A percentile compares a stretch with the other conserved stretches of the same genome.
Evolutionary conservation across 805 yeast species (phyloP).

Genomic region (Ogataea zsoltii): DNA sequence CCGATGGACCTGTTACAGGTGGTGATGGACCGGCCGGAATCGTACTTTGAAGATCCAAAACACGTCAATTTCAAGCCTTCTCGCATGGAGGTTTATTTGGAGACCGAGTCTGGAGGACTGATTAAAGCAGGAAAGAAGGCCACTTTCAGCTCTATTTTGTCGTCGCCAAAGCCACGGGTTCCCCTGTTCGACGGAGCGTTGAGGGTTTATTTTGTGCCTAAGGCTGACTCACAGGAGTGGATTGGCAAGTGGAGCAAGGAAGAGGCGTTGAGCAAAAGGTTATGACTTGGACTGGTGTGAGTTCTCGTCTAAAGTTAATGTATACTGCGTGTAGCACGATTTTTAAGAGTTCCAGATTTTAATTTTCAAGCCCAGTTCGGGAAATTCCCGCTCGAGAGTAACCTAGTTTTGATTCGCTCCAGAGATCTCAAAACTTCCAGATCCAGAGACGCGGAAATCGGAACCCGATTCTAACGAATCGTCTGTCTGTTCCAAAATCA

Average conservation of each 20-base stretch:
- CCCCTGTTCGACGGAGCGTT: constrained; percentile 78
- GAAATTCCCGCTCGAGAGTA: too few relatives aligned
- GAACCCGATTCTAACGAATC: too few relatives aligned
- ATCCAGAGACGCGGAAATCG: too few relatives aligned
- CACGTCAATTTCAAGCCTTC: constrained; percentile 59
- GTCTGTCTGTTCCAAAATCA: too few relatives aligned
- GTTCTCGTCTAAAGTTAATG: too few relatives aligned
- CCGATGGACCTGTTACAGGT: constrained; percentile 61
- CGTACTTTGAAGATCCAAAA: constrained; percentile 65
- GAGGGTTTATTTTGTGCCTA: constrained; percentile 79
- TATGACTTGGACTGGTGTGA: not conserved
- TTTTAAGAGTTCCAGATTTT: too few relatives aligned
- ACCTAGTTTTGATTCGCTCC: too few relatives aligned
- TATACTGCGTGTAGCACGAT: not conserved
- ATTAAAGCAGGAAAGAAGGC: constrained; percentile 82
- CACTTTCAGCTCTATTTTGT: constrained; percentile 61
- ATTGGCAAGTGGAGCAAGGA: constrained; percentile 63
- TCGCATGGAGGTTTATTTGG: constrained; percentile 74
- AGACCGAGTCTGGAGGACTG: constrained; percentile 79
- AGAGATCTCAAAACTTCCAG: too few relatives aligned
- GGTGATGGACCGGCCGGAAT: constrained; percentile 64
- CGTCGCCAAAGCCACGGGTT: constrained; percentile 60
- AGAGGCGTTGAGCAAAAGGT: constrained; percentile 42
- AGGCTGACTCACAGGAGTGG: constrained; percentile 65
- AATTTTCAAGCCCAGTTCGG: too few relatives aligned